A percentile compares a stretch with the other conserved stretches of the same genome.
Evolutionary conservation across 2,329 filamentous ascomycete genomes (phyloP).

Genomic region (Aspergillus hiratsukae): DNA sequence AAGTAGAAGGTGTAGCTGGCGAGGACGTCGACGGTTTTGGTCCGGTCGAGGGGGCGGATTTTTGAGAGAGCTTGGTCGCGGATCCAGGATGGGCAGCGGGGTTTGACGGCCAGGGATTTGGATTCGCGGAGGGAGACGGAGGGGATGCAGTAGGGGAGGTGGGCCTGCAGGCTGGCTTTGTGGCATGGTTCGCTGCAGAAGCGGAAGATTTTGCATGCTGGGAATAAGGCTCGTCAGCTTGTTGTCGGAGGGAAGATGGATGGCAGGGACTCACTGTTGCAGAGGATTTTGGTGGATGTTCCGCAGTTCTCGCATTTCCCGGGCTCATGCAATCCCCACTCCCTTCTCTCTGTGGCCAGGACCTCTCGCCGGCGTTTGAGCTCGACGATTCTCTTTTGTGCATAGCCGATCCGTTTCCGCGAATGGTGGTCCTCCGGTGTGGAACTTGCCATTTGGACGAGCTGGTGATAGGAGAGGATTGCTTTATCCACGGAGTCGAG

Average conservation of each 20-base stretch:
- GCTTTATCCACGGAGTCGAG: conserved; percentile 26
- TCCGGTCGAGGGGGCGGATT: conserved; percentile 16
- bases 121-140: conserved; percentile 28
- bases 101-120: conserved; percentile 26
- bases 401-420: conserved; percentile 22
- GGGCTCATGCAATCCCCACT: conserved; percentile 23
- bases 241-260: background rate
- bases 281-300: conserved; percentile 18
- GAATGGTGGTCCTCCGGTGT: conserved; percentile 23
- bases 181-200: conserved; percentile 27
- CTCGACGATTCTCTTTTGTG: conserved; percentile 23
- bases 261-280: conserved; percentile 19
- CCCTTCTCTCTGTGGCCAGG: conserved; percentile 21
- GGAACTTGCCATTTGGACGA: conserved; percentile 22
- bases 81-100: conserved; percentile 19
- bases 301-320: conserved; percentile 20
- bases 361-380: conserved; percentile 24
- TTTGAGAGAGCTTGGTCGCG: conserved; percentile 25
- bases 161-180: conserved; percentile 9
- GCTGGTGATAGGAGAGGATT: conserved; percentile 25
- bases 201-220: conserved; percentile 27
- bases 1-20: conserved; percentile 27
- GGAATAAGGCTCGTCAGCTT: background rate
- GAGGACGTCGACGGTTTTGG: conserved; percentile 15
- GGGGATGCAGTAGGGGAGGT: conserved; percentile 23